Evolutionary conservation across 2,329 filamentous ascomycete genomes (phyloP), one percentile per base, ranked within the genome.

Genomic region (Boeremia lycopersici): DNA sequence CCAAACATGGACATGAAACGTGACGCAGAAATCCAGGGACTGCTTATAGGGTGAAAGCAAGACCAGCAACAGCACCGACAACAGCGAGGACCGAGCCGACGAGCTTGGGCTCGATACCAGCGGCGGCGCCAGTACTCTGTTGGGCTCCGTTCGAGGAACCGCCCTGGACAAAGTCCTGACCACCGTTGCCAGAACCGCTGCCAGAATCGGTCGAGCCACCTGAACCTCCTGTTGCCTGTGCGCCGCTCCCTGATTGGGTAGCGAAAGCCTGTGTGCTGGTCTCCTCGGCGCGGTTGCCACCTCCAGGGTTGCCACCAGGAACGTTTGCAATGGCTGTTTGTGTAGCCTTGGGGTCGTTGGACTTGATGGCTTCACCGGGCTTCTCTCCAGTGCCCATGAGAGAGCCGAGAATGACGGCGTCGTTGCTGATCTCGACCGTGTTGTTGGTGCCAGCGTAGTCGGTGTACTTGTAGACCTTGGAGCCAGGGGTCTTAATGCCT

Each of bases 371-470:
- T 36, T 80, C 79, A 19, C 78, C 78, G 13, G 81, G 90, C 71
- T 98, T 83, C 36, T 88, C 82, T 47, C 95, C 95, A 1, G 89
- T 91, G n/a, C 86, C 93, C 48, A 87, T 78, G 59, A 98, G 85
- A 23, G 90, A 95, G 61, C 86, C 88, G 28, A 99, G 82, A 11
- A 91, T 79, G 44, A 92, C 95, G 45, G 81, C 73, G 72, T 92
- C 87, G 75, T 93, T 79, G 62, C 88, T 87, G 69, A 96, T 87
- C 47, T 86, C 78, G 53, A 98, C 84, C 1, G 91, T 74, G 75
- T 89, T 79, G 78, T 96, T 93, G 53, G 89, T 88, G 52, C 83
- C 90, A 0, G 76, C 75, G 19, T 73, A 48, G 68, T 85, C 79
- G 58, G 83, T 88, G 81, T 90, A 96, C 62, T 86, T 84, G 82